Conservation (phyloP, 176 grass and related monocot species). For the Sorghum bicolor region Sorghum_bicolor_NCBIv3 NC_012870.2:19510001-19510500, state of each 20-base stretch:
- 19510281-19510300: not conserved
- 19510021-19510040: not conserved
- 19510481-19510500: slow-evolving; percentile 70
- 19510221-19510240: slow-evolving; percentile 1
- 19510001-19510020: not conserved
- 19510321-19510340: slow-evolving; percentile 14
- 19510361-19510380: slow-evolving; percentile 35
- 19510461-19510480: slow-evolving; percentile 88
- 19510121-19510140: not conserved
- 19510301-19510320: not conserved
- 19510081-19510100: not conserved
- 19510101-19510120: not conserved
- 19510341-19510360: slow-evolving; percentile 6
- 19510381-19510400: not conserved
- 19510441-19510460: not conserved
- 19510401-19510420: not conserved
- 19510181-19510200: slow-evolving; percentile 25
- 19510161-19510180: not conserved
- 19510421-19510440: not conserved
- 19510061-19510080: not conserved
- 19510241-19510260: not conserved
- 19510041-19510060: not conserved
- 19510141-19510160: not conserved
- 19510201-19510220: not conserved
- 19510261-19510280: not conserved